Evolutionary conservation across 768 basidiomycete genomes (phyloP), one percentile per base, ranked within the genome.

Genomic region (Lactarius evosmus): DNA sequence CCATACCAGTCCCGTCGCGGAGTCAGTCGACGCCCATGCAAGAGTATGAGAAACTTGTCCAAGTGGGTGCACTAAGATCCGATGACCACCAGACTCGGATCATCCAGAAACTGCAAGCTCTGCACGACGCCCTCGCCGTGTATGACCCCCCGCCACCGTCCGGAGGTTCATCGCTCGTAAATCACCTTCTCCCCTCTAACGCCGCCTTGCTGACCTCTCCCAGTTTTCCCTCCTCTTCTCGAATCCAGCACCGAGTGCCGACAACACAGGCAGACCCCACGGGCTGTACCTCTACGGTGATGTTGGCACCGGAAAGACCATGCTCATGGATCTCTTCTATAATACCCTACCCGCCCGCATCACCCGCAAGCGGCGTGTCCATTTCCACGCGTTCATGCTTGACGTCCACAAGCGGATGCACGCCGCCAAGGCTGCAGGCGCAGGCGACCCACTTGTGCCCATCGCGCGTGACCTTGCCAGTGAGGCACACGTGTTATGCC

Each of bases 331-430:
- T 75, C 80, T 99, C 27, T 97, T 97, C 75, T 95, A 90, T 78
- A 83, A 87, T 67, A 86, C 94, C 1, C 85, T 97, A 1, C 89
- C 91, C 1, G 70, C 81, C 0, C 77, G 81, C 50, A 77, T 91
- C 59, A 83, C 76, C 51, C 83, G 84, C 63, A 93, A 92, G 75
- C 87, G 91, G 59, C 83, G 97, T 33, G 93, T 98, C 17, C 97
- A 99, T 75, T 99, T 99, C 74, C 95, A 98, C 72, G 93, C 94
- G 1, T 98, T 99, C 80, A 98, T 99, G 97, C 87, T 98, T 66
- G 97, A 99, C 72, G 95, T 98, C 25, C 93, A 98, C 74, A 97
- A 96, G 72, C 87, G 94, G 19, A 74, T 95, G 4, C 95, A 98
- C 69, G 85, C 86, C 1, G 83, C 89, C 41, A 95, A 94, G 77